These are phyloP conservation scores for Suillus spraguei DNA, from an alignment of 768 basidiomycete genomes.

Conservation along the genomic window DNA sequence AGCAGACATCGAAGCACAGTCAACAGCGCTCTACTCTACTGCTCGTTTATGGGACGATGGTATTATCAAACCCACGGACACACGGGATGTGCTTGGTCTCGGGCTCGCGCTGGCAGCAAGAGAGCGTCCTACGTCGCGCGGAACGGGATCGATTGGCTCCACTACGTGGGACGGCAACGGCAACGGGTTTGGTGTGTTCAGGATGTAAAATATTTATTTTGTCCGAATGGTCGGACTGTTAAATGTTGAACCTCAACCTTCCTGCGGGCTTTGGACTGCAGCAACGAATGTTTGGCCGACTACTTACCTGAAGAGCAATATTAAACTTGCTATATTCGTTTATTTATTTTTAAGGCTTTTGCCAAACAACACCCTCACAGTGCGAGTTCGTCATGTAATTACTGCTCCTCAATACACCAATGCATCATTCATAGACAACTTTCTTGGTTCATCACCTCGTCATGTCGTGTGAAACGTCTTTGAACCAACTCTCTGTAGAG, in stretches of 20 bases:
- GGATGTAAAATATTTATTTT: slow-evolving; percentile 61
- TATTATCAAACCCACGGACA: slow-evolving; percentile 87
- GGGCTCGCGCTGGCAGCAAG: slow-evolving; percentile 80
- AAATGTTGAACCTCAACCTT: not conserved
- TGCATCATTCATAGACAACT: not conserved
- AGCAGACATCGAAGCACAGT: slow-evolving; percentile 86
- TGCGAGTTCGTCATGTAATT: not conserved
- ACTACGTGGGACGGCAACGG: slow-evolving; percentile 74
- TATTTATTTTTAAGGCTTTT: slow-evolving; percentile 25
- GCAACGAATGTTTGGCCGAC: not conserved
- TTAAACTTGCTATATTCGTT: slow-evolving; percentile 23
- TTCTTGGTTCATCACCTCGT: not conserved
- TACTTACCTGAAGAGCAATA: not conserved
- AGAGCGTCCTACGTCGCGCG: slow-evolving; percentile 29
- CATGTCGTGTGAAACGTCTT: slow-evolving; percentile 24
- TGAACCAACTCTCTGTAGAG: slow-evolving; percentile 52
- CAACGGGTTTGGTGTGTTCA: slow-evolving; percentile 85
- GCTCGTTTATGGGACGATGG: slow-evolving; percentile 96
- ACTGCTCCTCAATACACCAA: not conserved
- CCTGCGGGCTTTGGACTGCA: not conserved
- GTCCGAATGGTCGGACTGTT: not conserved
- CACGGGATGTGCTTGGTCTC: slow-evolving; percentile 84
- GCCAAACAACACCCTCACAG: slow-evolving; percentile 25
- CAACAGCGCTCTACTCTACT: slow-evolving; percentile 83
- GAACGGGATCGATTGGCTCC: slow-evolving; percentile 16